phyloP scores from a whole-genome alignment of 2,329 filamentous ascomycete genomes.

The Clarireedia monteithiana region DNA sequence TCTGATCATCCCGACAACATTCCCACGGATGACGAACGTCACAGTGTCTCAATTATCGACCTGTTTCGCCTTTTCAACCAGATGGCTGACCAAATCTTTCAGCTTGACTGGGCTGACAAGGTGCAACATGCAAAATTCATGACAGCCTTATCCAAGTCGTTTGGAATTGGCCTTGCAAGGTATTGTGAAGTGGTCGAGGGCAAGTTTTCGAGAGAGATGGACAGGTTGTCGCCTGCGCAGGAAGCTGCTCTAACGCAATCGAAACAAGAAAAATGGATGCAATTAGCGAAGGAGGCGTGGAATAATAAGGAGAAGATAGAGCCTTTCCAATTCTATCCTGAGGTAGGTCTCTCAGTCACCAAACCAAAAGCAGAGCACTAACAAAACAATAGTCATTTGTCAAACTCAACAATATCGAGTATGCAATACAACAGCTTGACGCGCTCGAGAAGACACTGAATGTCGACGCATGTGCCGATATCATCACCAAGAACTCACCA shows the following conservation, averaged over 20 bases:
- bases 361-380: conserved; percentile 19
- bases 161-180: conserved; percentile 71
- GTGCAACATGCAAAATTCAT: conserved; percentile 94
- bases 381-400: conserved; percentile 67
- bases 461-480: conserved; percentile 79
- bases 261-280: conserved; percentile 86
- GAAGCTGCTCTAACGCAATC: conserved; percentile 69
- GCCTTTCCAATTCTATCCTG: conserved; percentile 91
- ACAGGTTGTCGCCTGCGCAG: conserved; percentile 81
- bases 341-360: conserved; percentile 48
- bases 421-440: conserved; percentile 85
- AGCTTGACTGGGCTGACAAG: conserved; percentile 88
- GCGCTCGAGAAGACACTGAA: conserved; percentile 85
- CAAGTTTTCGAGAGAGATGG: conserved; percentile 85
- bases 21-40: conserved; percentile 71
- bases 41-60: conserved; percentile 89
- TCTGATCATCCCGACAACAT: conserved; percentile 54
- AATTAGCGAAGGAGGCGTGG: conserved; percentile 90
- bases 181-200: conserved; percentile 91
- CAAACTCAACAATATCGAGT: conserved; percentile 96
- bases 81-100: conserved; percentile 76
- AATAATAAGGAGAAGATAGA: conserved; percentile 87
- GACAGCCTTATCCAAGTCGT: conserved; percentile 81
- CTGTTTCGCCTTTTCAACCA: conserved; percentile 92
- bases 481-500: conserved; percentile 68